Percentiles rank a stretch among this genome's conserved stretches.
phyloP scores from a whole-genome alignment of 371 early-diverging fungal species.

The Nosema muscidifuracis region DNA sequence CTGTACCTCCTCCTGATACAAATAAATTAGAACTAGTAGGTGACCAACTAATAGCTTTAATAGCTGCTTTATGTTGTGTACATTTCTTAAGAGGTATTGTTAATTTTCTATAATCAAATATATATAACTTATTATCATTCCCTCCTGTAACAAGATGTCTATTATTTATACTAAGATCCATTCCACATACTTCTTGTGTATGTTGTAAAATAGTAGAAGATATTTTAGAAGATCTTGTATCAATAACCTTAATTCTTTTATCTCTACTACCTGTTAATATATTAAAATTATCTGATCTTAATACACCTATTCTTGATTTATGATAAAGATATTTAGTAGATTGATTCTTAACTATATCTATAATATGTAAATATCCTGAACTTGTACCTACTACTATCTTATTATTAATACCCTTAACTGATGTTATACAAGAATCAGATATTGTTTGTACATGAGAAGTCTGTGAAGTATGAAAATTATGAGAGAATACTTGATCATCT shows the following conservation, averaged over 20 bases:
- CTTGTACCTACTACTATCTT: slow-evolving; percentile 46
- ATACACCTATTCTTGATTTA: slow-evolving; percentile 59
- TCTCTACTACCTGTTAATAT: slow-evolving; percentile 62
- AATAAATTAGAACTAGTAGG: slow-evolving; percentile 43
- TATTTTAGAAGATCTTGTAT: slow-evolving; percentile 42
- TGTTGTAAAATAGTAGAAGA: slow-evolving; percentile 43
- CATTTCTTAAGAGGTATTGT: slow-evolving; percentile 24
- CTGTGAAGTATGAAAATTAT: slow-evolving; percentile 55
- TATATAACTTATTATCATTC: slow-evolving; percentile 63
- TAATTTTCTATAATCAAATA: slow-evolving; percentile 53
- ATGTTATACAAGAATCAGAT: slow-evolving; percentile 41
- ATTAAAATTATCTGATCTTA: slow-evolving; percentile 45
- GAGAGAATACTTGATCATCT: slow-evolving; percentile 49
- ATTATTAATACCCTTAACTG: slow-evolving; percentile 47
- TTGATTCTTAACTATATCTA: slow-evolving; percentile 32
- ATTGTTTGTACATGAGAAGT: slow-evolving; percentile 34
- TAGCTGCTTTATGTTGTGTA: slow-evolving; percentile 62
- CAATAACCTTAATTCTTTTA: slow-evolving; percentile 57
- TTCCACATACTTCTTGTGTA: slow-evolving; percentile 63
- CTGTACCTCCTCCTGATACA: slow-evolving; percentile 62
- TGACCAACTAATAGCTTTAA: slow-evolving; percentile 61
- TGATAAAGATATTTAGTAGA: slow-evolving; percentile 35
- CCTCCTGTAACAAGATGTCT: slow-evolving; percentile 61
- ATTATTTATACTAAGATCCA: slow-evolving; percentile 42
- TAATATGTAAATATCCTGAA: slow-evolving; percentile 16